Conservation (phyloP, 106 monocot species). For the Dactylorhiza incarnata region DNA sequence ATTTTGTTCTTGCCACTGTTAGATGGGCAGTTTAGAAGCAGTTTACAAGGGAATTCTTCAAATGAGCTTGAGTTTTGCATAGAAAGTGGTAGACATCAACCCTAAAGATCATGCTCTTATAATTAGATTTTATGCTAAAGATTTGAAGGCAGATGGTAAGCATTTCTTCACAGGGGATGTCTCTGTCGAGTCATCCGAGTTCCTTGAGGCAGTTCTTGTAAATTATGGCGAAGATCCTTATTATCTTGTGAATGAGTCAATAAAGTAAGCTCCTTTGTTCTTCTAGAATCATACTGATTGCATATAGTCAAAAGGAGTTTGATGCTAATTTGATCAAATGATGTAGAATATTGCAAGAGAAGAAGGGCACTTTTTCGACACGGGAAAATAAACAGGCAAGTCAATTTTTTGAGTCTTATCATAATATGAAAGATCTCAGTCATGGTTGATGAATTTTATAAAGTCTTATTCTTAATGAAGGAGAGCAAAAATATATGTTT, state of each 20-base stretch:
- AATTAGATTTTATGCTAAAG: constrained; percentile 7
- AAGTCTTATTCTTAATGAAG: not conserved
- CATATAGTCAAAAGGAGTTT: not conserved
- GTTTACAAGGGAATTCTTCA: constrained; percentile 44
- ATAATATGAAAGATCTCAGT: not conserved
- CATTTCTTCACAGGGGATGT: constrained; percentile 22
- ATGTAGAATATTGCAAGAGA: constrained; percentile 23
- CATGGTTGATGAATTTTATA: not conserved
- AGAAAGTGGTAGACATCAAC: constrained; percentile 33
- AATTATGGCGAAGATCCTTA: constrained; percentile 39
- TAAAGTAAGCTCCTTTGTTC: constrained; percentile 18
- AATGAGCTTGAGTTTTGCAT: constrained; percentile 48
- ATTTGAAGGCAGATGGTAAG: not conserved
- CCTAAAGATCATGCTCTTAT: constrained; percentile 9
- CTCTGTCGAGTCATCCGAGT: constrained; percentile 17
- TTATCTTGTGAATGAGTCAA: constrained; percentile 38
- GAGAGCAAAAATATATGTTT: not conserved
- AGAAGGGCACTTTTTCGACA: constrained; percentile 28
- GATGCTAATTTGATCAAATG: not conserved
- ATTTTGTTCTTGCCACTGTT: constrained; percentile 36
- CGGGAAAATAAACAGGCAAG: constrained; percentile 32
- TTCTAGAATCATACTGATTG: not conserved
- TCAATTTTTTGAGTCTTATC: not conserved
- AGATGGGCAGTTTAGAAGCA: constrained; percentile 37
- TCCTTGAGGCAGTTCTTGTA: constrained; percentile 31